Base-by-base conservation (phyloP, 2,329 filamentous ascomycete genomes). In the Scedosporium aurantiacum region DNA sequence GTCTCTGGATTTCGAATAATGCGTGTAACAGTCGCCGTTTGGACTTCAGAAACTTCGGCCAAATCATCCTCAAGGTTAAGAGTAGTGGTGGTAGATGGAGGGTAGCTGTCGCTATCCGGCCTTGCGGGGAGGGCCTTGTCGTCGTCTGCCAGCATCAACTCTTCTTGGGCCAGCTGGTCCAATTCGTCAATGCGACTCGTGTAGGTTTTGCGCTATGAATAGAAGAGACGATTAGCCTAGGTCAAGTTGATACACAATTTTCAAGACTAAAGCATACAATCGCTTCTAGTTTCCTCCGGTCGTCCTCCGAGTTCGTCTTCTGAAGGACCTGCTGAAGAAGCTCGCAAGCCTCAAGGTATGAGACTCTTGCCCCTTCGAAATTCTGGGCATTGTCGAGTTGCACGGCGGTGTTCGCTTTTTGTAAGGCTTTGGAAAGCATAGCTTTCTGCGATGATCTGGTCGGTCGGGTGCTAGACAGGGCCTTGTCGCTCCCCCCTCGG, bases 331-430 rank as follows among this genome's bases (percentile, higher is more conserved):
- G 87, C 66, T 93, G 88, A 61, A 99, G 77, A 63, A 99, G 79
- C 61, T 87, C 83, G 70, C 94, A 99, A 3, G 95, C 94, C 74
- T 99, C 94, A 10, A 83, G 80, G 71, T 99, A 99, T 14, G 93
- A 91, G 68, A 91, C 85, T 70, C 95, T 87, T 18, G 94, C 94
- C 47, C 90, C 91, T 71, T 93, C 90, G 65, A 94, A 93, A 70
- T 97, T 96, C 69, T 94, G 90, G 14, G 91, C 91, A 81, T 97
- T 97, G 75, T 99, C 94, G 47, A 99, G 82, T 66, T 97, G 83
- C 27, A 99, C 94, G 23, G 94, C 94, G 12, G 90, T 93, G 70
- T 99, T 97, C 58, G 94, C 94, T 75, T 97, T 96, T 71, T 96
- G 89, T 61, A 99, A 78, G 0, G 94, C 94, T 67, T 89, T 90